Percentiles rank a stretch among this genome's conserved stretches.
Conservation (phyloP, 2,329 filamentous ascomycete species). For the Aureobasidium subglaciale region DNA sequence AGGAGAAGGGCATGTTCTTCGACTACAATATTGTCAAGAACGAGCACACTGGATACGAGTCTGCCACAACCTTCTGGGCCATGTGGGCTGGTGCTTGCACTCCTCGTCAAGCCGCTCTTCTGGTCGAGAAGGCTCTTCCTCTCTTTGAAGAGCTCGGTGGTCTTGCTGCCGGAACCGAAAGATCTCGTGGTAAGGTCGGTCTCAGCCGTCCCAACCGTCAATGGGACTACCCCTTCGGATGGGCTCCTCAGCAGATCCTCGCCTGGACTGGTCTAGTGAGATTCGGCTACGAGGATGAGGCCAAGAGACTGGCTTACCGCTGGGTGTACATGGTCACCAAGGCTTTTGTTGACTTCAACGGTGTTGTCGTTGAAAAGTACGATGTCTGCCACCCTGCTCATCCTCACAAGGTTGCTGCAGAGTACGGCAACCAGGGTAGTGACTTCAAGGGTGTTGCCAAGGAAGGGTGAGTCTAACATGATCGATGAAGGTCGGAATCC, state of each 20-base stretch:
- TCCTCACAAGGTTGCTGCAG: constrained; percentile 88
- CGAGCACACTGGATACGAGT: constrained; percentile 77
- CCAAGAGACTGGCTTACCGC: constrained; percentile 83
- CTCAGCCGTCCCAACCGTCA: constrained; percentile 86
- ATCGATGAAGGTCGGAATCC: background rate
- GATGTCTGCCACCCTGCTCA: constrained; percentile 86
- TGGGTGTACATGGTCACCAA: constrained; percentile 99
- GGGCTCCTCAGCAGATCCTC: constrained; percentile 97
- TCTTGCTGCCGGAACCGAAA: constrained; percentile 79
- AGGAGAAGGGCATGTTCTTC: constrained; percentile 90
- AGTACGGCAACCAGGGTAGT: constrained; percentile 93
- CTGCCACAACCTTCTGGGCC: constrained; percentile 91
- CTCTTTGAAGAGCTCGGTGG: constrained; percentile 84
- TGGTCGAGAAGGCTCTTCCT: constrained; percentile 76
- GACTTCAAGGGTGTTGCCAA: constrained; percentile 94
- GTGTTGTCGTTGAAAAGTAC: constrained; percentile 97
- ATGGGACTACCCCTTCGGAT: constrained; percentile 97
- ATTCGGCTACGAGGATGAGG: constrained; percentile 87
- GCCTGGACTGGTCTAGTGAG: constrained; percentile 89
- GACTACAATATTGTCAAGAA: constrained; percentile 87
- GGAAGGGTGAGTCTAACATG: constrained; percentile 67
- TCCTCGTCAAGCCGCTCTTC: constrained; percentile 73
- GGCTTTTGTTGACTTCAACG: constrained; percentile 97
- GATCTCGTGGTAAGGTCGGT: constrained; percentile 73
- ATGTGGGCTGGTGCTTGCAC: constrained; percentile 90